Conservation (phyloP, 2,329 filamentous ascomycete genomes). For the Aspergillus sp. region DNA sequence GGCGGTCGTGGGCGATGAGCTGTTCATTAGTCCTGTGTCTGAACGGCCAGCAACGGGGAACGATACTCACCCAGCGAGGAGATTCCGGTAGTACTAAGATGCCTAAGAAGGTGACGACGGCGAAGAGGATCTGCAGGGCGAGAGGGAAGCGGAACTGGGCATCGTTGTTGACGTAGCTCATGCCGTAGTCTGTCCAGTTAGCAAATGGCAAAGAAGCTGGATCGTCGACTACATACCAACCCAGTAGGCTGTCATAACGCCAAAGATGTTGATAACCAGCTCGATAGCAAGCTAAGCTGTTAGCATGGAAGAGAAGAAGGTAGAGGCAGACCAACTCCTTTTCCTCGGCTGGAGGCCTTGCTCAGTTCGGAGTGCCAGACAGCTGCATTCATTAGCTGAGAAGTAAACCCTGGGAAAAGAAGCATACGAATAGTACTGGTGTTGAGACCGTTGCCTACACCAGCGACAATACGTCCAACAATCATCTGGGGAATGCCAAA, state of each 20-base stretch:
- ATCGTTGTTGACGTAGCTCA: conserved; percentile 26
- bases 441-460: conserved; percentile 48
- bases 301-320: conserved; percentile 3
- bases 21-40: background rate
- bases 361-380: conserved; percentile 33
- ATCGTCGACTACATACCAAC: conserved; percentile 24
- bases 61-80: conserved; percentile 35
- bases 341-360: conserved; percentile 28
- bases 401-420: background rate
- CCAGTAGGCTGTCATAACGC: conserved; percentile 35
- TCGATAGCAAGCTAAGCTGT: conserved; percentile 27
- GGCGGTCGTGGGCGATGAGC: conserved; percentile 35
- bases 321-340: conserved; percentile 23
- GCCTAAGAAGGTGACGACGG: conserved; percentile 26
- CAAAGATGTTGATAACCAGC: conserved; percentile 30
- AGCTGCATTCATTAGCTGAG: conserved; percentile 15
- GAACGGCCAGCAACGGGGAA: too few species aligned
- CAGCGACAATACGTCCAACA: conserved; percentile 51
- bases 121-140: conserved; percentile 34
- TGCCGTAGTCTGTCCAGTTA: conserved; percentile 23
- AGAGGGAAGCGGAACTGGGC: conserved; percentile 35
- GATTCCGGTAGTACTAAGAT: conserved; percentile 45
- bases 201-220: background rate
- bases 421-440: conserved; percentile 39
- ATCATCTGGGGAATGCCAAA: conserved; percentile 33